Evolutionary conservation across 176 grass and related monocot genomes (phyloP), one percentile per base, ranked within the genome.

Genomic region (Puya raimondii): DNA sequence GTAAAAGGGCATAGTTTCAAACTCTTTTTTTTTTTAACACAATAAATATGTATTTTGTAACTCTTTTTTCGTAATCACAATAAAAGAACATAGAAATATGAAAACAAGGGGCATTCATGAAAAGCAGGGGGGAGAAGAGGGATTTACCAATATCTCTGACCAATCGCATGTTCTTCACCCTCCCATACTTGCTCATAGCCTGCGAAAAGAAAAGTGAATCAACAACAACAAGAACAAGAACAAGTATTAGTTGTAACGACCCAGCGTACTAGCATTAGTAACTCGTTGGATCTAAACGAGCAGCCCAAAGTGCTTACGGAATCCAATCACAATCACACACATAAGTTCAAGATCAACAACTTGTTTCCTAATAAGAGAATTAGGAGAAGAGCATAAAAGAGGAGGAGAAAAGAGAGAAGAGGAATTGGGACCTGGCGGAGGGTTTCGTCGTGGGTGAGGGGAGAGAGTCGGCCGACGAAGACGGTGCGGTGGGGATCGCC

Each of bases 181-280:
- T 86, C 56, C 93, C 93, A 22, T 87, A 92, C 69, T 85, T 96
- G 77, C 81, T 70, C 93, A 96, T 92, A 29, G 66, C 93, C 93
- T 96, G 73, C 50, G 69, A 2, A 79, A 79, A 12, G 47, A 63
- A 71, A 17, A 48, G 80, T 49, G 64, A 67, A 61, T 48, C 59
- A 18, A 59, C 33, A 50, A 13, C 18, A 72, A 18, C 68, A 79
- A 53, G 63, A 76, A 79, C 48, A 54, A 49, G 50, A 59, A 47
- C 51, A 54, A 23, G 16, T n/a, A 74, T n/a, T n/a, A n/a, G n/a
- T n/a, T 6, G 16, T 26, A 78, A 58, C 17, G 11, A 21, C 16
- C 20, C 54, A 13, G 56, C 29, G 4, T 6, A 33, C 29, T 33
- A 33, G 29, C 29, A 33, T 33, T 33, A 33, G 29, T 33, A 33